phyloP scores from a whole-genome alignment of 345 rosid species.

The Linum tenue region DNA sequence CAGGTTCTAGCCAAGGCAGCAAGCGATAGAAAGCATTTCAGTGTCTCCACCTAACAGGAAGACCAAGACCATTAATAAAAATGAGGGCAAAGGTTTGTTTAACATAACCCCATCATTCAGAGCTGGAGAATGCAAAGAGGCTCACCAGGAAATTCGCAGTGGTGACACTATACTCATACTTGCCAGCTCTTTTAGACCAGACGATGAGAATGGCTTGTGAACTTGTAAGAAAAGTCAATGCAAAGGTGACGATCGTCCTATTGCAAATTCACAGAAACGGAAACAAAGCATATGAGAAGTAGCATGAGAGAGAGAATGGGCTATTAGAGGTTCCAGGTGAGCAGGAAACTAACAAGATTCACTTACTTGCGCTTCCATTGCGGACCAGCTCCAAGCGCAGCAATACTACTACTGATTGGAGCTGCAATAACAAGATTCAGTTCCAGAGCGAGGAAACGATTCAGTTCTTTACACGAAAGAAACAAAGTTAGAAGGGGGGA shows the following conservation, averaged over 20 bases:
- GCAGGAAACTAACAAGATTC: not conserved
- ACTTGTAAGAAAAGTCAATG: constrained; percentile 81
- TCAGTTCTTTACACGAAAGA: not conserved
- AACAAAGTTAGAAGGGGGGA: not conserved
- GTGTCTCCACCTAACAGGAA: constrained; percentile 70
- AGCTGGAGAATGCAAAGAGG: not conserved
- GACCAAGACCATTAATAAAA: not conserved
- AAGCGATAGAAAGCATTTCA: constrained; percentile 80
- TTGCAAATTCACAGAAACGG: constrained; percentile 6
- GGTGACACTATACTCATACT: constrained; percentile 91
- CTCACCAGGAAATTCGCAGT: constrained; percentile 93
- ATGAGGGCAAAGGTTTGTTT: not conserved
- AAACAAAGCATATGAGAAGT: not conserved
- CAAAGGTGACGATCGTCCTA: constrained; percentile 71
- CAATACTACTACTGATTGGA: constrained; percentile 30
- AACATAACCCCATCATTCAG: not conserved
- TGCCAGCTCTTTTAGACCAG: constrained; percentile 98
- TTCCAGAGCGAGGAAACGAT: not conserved
- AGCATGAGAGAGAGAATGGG: not conserved
- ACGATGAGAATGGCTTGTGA: constrained; percentile 95
- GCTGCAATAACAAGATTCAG: constrained; percentile 18
- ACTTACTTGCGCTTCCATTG: constrained; percentile 78
- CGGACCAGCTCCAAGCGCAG: constrained; percentile 28
- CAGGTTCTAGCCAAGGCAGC: constrained; percentile 78
- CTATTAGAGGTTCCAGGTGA: not conserved